Base-by-base conservation (phyloP, 2,329 filamentous ascomycete species). In the Paecilomyces variotii region DNA sequence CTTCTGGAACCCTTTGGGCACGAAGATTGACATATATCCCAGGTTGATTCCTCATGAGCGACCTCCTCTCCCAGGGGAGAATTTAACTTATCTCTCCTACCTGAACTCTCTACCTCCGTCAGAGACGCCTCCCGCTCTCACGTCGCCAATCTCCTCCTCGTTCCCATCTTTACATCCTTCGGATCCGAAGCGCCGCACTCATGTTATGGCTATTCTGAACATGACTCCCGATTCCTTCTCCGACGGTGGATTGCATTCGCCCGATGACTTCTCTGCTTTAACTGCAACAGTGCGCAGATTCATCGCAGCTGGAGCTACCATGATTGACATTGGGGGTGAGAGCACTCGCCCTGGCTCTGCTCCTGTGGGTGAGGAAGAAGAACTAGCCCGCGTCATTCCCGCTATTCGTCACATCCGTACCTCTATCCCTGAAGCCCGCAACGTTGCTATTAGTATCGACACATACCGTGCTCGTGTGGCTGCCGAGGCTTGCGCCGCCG, bases 181-280 rank as follows among this genome's bases (percentile, higher is more conserved):
- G 5, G 78, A 80, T 60, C 72, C 77, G 0, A 70, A 68, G 53
- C 83, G 87, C 54, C 80, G 78, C 56, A 97, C 93, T 0, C 84
- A 85, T 53, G 76, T 97, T 64, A 99, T 99, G 94, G 90, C 89
- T 57, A 96, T 99, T 63, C 80, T 97, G 53, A 99, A 99, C 74
- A 78, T 96, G 56, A 97, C 94, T 0, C 93, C 93, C 0, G 93
- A 99, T 76, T 97, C 93, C 9, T 99, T 99, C 78, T 97, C 93
- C 0, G 92, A 97, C 70, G 93, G 91, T 56, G 91, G 91, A 7
- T 68, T 79, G 7, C 83, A 91, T 72, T 75, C 77, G 51, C 68
- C 78, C 26, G 68, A 75, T 11, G 79, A 84, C 62, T 61, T 76
- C 1, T 61, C 72, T 26, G 65, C 77, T 27, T 80, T 94, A 27